phyloP scores from a whole-genome alignment of 441 rosid species.

The Populus tomentosa region DNA sequence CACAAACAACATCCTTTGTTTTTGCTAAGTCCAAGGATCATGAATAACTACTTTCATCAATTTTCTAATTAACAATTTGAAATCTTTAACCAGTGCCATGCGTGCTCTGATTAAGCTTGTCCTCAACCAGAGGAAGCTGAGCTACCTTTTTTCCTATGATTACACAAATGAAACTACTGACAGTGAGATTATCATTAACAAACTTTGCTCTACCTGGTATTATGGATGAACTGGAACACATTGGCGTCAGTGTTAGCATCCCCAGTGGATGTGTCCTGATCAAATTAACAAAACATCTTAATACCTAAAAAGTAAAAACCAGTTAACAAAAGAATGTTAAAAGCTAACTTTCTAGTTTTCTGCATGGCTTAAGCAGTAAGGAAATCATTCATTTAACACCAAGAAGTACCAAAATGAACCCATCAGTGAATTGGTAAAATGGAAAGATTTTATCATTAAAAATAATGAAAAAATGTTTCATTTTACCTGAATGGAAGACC shows the following conservation, averaged over 20 bases:
- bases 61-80: background rate
- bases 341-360: background rate
- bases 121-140: constrained; percentile 74
- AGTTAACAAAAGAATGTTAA: background rate
- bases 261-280: constrained; percentile 55
- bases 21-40: background rate
- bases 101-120: constrained; percentile 47
- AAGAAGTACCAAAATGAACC: background rate
- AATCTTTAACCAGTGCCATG: constrained; percentile 23
- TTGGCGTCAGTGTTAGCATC: constrained; percentile 41
- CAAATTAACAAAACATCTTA: background rate
- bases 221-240: constrained; percentile 61
- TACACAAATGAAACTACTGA: background rate
- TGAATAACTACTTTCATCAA: background rate
- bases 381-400: background rate
- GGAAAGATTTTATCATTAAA: background rate
- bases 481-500: constrained; percentile 42
- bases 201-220: constrained; percentile 45
- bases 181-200: background rate
- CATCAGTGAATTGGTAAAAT: background rate
- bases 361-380: background rate
- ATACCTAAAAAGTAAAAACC: background rate
- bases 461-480: background rate
- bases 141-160: constrained; percentile 63
- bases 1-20: background rate